These are phyloP conservation scores for Cymodocea nodosa DNA, from an alignment of 116 monocot species.

Conservation along the genomic window DNA sequence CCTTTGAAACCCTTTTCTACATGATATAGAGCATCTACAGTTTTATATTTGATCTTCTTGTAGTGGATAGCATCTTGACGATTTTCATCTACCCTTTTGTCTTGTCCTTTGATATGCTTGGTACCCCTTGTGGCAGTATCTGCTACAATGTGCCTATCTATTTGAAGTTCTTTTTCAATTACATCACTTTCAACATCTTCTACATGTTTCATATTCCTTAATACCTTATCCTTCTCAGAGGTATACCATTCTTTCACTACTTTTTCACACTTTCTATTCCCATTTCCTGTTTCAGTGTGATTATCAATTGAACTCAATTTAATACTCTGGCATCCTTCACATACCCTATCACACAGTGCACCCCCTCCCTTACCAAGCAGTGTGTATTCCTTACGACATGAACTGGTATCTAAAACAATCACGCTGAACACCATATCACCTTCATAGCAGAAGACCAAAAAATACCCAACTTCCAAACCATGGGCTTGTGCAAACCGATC, in stretches of 20 bases:
- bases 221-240: background rate
- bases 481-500: slow-evolving; percentile 3
- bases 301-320: background rate
- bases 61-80: background rate
- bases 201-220: background rate
- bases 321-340: background rate
- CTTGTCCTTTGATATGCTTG: background rate
- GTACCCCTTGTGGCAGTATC: background rate
- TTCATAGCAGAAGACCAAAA: slow-evolving; percentile 14
- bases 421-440: slow-evolving; percentile 15
- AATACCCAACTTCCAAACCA: slow-evolving; percentile 12
- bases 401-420: slow-evolving; percentile 10
- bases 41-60: background rate
- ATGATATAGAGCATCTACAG: background rate
- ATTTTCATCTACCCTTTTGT: background rate
- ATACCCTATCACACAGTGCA: background rate
- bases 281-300: background rate
- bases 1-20: background rate
- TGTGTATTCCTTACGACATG: slow-evolving; percentile 10
- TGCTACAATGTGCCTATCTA: background rate
- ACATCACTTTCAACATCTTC: background rate
- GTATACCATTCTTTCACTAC: background rate
- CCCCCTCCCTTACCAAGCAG: background rate
- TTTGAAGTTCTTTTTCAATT: background rate
- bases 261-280: background rate